phyloP scores from a whole-genome alignment of 2,329 filamentous ascomycete species.

The Zalaria obscura region DNA sequence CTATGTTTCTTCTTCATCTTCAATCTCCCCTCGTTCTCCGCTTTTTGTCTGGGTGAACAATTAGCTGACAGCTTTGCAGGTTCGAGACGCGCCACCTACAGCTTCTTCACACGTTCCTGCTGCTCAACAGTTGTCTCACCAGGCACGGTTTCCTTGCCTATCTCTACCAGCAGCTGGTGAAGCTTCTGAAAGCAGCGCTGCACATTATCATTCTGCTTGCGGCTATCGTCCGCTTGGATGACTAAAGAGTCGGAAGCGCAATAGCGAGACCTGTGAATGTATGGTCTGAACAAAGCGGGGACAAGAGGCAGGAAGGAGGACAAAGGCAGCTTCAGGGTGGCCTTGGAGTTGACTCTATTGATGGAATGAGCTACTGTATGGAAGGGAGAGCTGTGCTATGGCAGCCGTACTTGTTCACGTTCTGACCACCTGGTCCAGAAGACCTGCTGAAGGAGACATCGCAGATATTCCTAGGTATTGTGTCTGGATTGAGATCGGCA shows the following conservation, averaged over 20 bases:
- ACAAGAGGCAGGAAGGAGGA: conserved; percentile 37
- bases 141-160: conserved; percentile 37
- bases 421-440: conserved; percentile 51
- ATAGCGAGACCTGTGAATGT: conserved; percentile 40
- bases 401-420: conserved; percentile 48
- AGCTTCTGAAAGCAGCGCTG: conserved; percentile 45
- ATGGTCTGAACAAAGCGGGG: conserved; percentile 37
- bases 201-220: conserved; percentile 47
- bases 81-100: conserved; percentile 25
- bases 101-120: conserved; percentile 36
- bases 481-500: conserved; percentile 34
- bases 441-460: conserved; percentile 49
- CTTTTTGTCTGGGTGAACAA: conserved; percentile 32
- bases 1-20: conserved; percentile 46
- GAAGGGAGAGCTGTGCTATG: conserved; percentile 3
- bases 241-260: conserved; percentile 40
- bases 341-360: conserved; percentile 50
- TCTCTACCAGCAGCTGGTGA: conserved; percentile 37
- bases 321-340: conserved; percentile 44
- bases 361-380: neutral
- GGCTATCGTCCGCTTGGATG: conserved; percentile 49
- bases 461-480: conserved; percentile 41
- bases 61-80: neutral
- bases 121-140: conserved; percentile 47
- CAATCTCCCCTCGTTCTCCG: conserved; percentile 43